Base-by-base conservation (phyloP, 768 basidiomycete species). In the Strobilomyces echinocephalus region DNA sequence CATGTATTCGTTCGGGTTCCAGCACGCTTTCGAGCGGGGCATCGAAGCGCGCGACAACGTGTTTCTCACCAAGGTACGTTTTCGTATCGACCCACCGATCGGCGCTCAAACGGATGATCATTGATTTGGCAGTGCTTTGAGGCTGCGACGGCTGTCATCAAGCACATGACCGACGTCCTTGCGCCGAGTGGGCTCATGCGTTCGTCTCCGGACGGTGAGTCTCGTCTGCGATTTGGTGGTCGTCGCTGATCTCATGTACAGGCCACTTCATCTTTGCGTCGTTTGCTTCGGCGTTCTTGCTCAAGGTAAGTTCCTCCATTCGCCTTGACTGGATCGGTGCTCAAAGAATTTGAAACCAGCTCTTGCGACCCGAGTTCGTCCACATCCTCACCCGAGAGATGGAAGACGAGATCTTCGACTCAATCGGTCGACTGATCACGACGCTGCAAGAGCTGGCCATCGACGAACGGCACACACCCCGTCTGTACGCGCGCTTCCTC, bases 1-100 rank as follows among this genome's bases (percentile, higher is more conserved):
- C 46, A 88, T 91, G 87, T 89, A 81, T 63, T 91, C 89, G 0
- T 91, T 91, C 60, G 88, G 87, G 6, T 91, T 91, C 71, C 88
- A 91, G 58, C 85, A 90, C 60, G 88, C 88, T 2, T 89, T 81
- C 67, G 80, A 84, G 58, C 79, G 85, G 8, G 86, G 87, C 1
- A 77, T 88, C 28, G 75, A 82, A 56, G 68, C 75, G 1, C 77
- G 76, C 2, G 87, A 89, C 65, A 69, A 81, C 16, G 63, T 88
- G 20, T 86, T 87, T 67, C 83, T 90, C 56, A 79, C 74, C 51
- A 85, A 83, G 76, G 88, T 85, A 18, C 51, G 1, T 49, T 1
- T 15, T 16, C 44, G 51, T 8, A 12, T 12, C 36, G 16, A 31
- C 6, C 30, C 18, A 12, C 21, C n/a, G 35, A n/a, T 9, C 11